phyloP scores from a whole-genome alignment of 176 grass and related monocot genomes.

The Phyllostachys edulis region DNA sequence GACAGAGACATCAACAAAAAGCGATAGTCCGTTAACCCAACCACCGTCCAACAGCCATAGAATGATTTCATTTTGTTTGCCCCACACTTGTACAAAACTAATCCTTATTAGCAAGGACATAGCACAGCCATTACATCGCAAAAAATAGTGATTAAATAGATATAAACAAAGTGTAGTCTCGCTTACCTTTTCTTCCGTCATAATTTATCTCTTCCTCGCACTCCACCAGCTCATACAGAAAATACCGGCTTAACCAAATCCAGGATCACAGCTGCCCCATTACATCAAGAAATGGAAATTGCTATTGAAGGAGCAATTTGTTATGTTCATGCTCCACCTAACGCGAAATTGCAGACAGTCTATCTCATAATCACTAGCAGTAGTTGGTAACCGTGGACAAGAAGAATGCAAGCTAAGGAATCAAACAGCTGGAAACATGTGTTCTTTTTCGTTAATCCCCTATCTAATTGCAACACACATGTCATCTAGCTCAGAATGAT shows the following conservation, averaged over 20 bases:
- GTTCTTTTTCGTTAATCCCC: slow-evolving; percentile 1
- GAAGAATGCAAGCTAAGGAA: slow-evolving; percentile 8
- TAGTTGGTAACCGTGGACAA: slow-evolving; percentile 31
- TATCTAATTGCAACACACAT: slow-evolving; percentile 38
- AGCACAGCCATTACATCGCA: slow-evolving; percentile 3
- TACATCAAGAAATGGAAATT: slow-evolving; percentile 26
- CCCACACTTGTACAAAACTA: slow-evolving; percentile 19
- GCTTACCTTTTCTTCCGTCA: slow-evolving; percentile 24
- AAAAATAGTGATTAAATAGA: not conserved
- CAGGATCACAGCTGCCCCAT: slow-evolving; percentile 24
- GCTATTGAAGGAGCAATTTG: not conserved
- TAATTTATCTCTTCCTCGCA: slow-evolving; percentile 8
- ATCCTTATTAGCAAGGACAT: slow-evolving; percentile 10
- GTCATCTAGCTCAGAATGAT: slow-evolving; percentile 29
- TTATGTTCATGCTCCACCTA: slow-evolving; percentile 39
- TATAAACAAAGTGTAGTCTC: not conserved
- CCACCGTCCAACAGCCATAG: slow-evolving; percentile 29
- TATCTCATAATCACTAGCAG: not conserved
- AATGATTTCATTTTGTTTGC: slow-evolving; percentile 24
- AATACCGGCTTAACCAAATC: slow-evolving; percentile 14
- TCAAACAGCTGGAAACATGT: slow-evolving; percentile 59
- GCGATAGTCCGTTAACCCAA: slow-evolving; percentile 46
- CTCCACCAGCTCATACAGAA: slow-evolving; percentile 42
- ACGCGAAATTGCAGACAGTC: not conserved
- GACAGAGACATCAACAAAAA: slow-evolving; percentile 24